A percentile compares a stretch with the other conserved stretches of the same genome.
phyloP scores from a whole-genome alignment of 768 basidiomycete species.

The Pleurotus salmoneostramineus region DNA sequence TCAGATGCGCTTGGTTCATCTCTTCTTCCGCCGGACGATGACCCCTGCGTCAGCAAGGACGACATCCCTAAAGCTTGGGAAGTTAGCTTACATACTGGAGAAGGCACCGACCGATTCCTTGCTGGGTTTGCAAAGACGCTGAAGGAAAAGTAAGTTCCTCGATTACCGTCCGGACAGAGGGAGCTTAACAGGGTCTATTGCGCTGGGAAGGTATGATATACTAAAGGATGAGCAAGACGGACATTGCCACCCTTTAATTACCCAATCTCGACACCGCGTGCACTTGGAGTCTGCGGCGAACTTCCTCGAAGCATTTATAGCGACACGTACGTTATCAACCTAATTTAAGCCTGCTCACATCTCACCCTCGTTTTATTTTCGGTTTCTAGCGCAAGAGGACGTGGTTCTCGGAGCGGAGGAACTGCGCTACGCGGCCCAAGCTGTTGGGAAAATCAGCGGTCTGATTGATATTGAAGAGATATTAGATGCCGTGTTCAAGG shows the following conservation, averaged over 20 bases:
- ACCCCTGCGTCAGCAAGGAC: neutral
- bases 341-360: neutral
- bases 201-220: neutral
- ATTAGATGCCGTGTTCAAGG: conserved; percentile 75
- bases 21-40: neutral
- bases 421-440: conserved; percentile 78
- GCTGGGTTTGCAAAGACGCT: conserved; percentile 51
- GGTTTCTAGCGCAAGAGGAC: conserved; percentile 54
- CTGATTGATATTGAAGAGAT: conserved; percentile 80
- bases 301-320: conserved; percentile 62
- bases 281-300: conserved; percentile 65
- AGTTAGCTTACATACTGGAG: conserved; percentile 56
- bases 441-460: conserved; percentile 84
- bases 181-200: neutral
- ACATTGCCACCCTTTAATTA: conserved; percentile 56
- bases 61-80: conserved; percentile 40
- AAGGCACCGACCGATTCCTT: conserved; percentile 58
- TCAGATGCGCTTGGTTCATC: conserved; percentile 43
- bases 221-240: neutral
- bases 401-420: conserved; percentile 85
- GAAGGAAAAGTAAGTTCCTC: conserved; percentile 37
- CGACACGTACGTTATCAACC: conserved; percentile 27
- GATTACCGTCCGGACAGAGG: neutral
- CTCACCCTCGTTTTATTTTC: neutral
- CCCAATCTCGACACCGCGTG: conserved; percentile 73